phyloP scores from a whole-genome alignment of 495 filamentous ascomycete species.

The Neurospora sp. region DNA sequence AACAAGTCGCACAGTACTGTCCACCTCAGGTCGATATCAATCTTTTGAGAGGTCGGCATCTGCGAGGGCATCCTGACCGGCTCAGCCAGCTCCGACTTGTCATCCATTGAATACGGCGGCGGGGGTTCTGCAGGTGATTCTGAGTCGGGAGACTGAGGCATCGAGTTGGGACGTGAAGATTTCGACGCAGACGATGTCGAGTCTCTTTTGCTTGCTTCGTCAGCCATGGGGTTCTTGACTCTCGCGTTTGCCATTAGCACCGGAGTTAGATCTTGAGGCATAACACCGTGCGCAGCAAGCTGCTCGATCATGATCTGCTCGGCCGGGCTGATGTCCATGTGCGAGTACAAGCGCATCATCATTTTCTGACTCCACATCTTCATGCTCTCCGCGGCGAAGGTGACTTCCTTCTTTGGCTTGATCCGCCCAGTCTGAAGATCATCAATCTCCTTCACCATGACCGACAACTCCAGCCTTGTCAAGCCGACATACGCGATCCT shows the following conservation, averaged over 20 bases:
- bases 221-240: conserved; percentile 85
- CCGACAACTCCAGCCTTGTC: conserved; percentile 63
- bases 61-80: conserved; percentile 68
- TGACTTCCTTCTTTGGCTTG: conserved; percentile 57
- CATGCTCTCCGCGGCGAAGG: conserved; percentile 61
- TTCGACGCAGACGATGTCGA: conserved; percentile 5
- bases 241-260: conserved; percentile 86
- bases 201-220: conserved; percentile 5
- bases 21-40: conserved; percentile 96
- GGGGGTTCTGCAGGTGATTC: conserved; percentile 43
- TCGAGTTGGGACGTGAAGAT: conserved; percentile 14
- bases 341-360: conserved; percentile 84
- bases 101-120: conserved; percentile 62
- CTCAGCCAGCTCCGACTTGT: conserved; percentile 59
- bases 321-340: conserved; percentile 87
- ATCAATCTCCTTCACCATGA: conserved; percentile 62
- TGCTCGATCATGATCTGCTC: conserved; percentile 99
- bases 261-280: conserved; percentile 70
- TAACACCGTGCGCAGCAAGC: conserved; percentile 80
- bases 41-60: conserved; percentile 66
- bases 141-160: conserved; percentile 13
- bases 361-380: conserved; percentile 97
- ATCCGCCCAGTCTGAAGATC: conserved; percentile 39
- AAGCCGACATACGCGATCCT: conserved; percentile 93
- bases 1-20: conserved; percentile 96